Conservation (phyloP, 148 eudicot genomes). For the Rheum nobile region DNA sequence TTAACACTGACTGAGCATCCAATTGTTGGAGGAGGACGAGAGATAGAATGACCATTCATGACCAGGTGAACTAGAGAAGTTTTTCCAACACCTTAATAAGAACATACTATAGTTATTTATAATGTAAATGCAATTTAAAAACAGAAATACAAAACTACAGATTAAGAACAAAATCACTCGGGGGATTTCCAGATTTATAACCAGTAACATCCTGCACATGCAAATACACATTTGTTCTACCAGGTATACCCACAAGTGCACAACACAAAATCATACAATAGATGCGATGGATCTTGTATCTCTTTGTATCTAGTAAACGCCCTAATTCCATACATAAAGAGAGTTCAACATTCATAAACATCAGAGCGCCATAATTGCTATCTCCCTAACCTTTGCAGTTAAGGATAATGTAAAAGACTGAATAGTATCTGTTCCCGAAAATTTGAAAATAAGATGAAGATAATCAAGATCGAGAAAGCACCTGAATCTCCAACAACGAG, state of each 20-base stretch:
- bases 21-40: slow-evolving; percentile 74
- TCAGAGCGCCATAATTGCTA: background rate
- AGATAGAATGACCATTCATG: slow-evolving; percentile 61
- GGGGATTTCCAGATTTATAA: background rate
- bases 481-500: slow-evolving; percentile 95
- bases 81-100: slow-evolving; percentile 82
- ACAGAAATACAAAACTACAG: background rate
- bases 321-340: background rate
- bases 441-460: background rate
- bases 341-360: background rate
- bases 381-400: background rate
- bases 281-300: background rate
- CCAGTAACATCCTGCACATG: background rate
- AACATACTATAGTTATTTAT: background rate
- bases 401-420: background rate
- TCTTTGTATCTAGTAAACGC: no score
- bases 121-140: background rate
- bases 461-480: slow-evolving; percentile 10
- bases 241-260: background rate
- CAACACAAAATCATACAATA: slow-evolving; percentile 9
- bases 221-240: background rate
- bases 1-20: slow-evolving; percentile 83
- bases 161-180: background rate
- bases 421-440: background rate
- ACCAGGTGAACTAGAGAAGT: slow-evolving; percentile 89